phyloP scores from a whole-genome alignment of 345 rosid genomes.

The Microthlaspi erraticum region DNA sequence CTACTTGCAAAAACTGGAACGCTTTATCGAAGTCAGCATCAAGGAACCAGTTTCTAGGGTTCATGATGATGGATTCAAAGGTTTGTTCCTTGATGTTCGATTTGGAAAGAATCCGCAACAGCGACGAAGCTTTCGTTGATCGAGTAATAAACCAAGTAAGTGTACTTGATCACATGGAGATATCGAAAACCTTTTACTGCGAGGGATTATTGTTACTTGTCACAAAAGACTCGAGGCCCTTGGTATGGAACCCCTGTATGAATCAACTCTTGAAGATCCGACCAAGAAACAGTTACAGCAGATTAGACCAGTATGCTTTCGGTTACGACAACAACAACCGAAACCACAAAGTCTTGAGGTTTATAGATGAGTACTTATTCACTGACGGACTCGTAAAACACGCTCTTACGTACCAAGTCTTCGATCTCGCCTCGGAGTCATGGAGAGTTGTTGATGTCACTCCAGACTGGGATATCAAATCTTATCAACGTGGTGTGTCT shows the following conservation, averaged over 20 bases:
- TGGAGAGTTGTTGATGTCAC: too few relatives aligned
- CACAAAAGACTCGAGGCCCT: background rate
- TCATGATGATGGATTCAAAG: background rate
- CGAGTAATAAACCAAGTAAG: background rate
- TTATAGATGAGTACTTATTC: background rate
- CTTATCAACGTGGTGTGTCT: too few relatives aligned
- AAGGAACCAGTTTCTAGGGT: slow-evolving; percentile 13
- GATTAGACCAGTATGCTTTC: background rate
- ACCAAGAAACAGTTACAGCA: background rate
- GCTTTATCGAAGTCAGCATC: background rate
- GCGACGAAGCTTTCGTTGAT: background rate
- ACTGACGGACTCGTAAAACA: too few relatives aligned
- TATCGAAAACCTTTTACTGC: background rate
- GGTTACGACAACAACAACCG: background rate
- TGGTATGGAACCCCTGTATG: background rate
- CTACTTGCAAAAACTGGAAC: slow-evolving; percentile 8
- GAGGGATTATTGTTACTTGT: slow-evolving; percentile 2
- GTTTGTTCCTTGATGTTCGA: slow-evolving; percentile 1
- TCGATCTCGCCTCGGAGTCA: background rate
- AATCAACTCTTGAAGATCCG: background rate
- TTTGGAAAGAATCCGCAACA: background rate
- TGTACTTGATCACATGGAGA: background rate
- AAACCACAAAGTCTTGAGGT: slow-evolving; percentile 16
- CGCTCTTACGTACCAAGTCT: background rate
- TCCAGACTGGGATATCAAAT: too few relatives aligned